Conservation (phyloP, 306 rosid species). For the Cicer judaicum region DNA sequence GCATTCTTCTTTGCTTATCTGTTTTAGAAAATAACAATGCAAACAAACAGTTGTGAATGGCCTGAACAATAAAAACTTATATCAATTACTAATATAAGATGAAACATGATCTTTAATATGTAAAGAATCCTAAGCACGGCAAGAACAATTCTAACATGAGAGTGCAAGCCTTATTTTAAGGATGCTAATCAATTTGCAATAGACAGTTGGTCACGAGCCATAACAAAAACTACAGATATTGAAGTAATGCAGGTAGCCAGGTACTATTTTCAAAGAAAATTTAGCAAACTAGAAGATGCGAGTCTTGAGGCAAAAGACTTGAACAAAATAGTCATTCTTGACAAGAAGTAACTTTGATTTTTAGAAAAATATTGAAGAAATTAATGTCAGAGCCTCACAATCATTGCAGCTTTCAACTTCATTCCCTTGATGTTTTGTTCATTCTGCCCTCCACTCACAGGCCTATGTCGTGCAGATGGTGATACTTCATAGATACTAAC, state of each 20-base stretch:
- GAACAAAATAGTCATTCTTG: neutral
- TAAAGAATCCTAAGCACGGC: neutral
- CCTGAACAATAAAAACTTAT: neutral
- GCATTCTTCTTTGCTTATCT: neutral
- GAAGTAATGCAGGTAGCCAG: neutral
- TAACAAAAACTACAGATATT: neutral
- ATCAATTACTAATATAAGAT: neutral
- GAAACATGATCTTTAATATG: neutral
- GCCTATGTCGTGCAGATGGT: constrained; percentile 59
- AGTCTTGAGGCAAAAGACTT: constrained; percentile 14
- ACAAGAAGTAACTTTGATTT: neutral
- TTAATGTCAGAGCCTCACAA: neutral
- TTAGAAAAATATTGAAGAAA: neutral
- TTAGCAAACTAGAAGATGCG: neutral
- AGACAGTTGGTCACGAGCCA: neutral
- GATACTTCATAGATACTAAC: constrained; percentile 62
- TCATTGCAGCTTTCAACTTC: constrained; percentile 51
- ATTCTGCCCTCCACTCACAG: constrained; percentile 26
- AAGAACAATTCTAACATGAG: neutral
- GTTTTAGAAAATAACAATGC: constrained; percentile 6
- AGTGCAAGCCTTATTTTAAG: neutral
- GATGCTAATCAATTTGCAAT: constrained; percentile 23
- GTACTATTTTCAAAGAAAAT: neutral
- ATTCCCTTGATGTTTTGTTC: constrained; percentile 46
- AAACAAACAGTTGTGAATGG: neutral